Base-by-base conservation (phyloP, 1,139 yeast genomes). In the Kurtzmaniella quercitrusa region DNA sequence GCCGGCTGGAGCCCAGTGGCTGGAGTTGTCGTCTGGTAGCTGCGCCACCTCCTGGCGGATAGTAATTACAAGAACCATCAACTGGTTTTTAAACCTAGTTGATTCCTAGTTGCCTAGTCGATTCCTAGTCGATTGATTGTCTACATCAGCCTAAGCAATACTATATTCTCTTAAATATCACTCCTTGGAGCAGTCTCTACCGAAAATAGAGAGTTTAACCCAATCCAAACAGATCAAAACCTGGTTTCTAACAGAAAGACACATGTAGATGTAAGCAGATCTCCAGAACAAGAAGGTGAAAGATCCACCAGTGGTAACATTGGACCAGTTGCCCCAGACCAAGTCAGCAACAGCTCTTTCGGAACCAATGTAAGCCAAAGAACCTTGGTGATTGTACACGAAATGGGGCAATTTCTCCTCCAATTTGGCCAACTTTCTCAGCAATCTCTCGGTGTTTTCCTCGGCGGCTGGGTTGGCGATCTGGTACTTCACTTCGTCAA, bases 321-420 rank as follows among this genome's bases (percentile, higher is more conserved):
- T 83, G 52, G 88, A 84, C 79, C 88, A 83, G 59, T 85, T 90
- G 54, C 94, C 95, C 85, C 90, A 81, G 36, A 85, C 83, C 58
- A 91, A 73, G 62, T 91, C 97, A 37, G 96, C 97, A 55, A 91
- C 94, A 37, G 97, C 98, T 63, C 83, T 79, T 63, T 91, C 97
- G 42, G 89, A 77, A 52, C 98, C 98, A 57, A 84, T 82, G 67
- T 84, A 84, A 57, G 95, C 85, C 63, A 83, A 69, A 50, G 91
- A 75, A 73, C 94, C 90, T 70, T 80, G 72, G 70, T 82, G 82
- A 53, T 73, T 68, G 68, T 84, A 84, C 48, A 73, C 68, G 65
- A 84, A 84, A 40, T 74, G 72, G 54, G 82, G 81, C 54, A 82
- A 66, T 48, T 68, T 77, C 62, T 63, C 64, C 55, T 70, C 65